These are phyloP conservation scores for Cucurbita moschata DNA, from an alignment of 306 rosid genomes.

Conservation along the genomic window DNA sequence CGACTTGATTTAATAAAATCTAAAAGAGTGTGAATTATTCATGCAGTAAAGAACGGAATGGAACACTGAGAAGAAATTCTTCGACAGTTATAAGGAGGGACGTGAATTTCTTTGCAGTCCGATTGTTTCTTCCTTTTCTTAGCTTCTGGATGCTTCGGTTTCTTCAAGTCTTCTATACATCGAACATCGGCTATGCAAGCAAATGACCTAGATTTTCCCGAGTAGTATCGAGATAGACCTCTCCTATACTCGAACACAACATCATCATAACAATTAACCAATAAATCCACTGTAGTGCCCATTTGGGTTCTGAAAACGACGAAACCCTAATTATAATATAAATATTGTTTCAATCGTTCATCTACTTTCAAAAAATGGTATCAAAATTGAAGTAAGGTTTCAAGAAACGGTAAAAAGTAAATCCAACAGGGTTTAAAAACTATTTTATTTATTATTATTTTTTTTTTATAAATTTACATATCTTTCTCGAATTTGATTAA, in stretches of 20 bases:
- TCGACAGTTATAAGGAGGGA: constrained; percentile 33
- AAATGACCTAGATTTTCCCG: constrained; percentile 81
- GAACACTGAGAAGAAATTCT: constrained; percentile 37
- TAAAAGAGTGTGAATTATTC: not conserved
- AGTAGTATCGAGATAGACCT: constrained; percentile 63
- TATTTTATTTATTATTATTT: too few species aligned
- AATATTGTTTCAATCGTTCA: too few species aligned
- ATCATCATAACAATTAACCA: not conserved
- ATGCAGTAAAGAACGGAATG: constrained; percentile 35
- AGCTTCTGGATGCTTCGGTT: constrained; percentile 36
- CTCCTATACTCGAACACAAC: constrained; percentile 17
- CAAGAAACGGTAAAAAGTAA: too few species aligned
- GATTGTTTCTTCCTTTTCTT: constrained; percentile 58
- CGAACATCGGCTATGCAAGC: constrained; percentile 56
- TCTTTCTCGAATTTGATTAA: too few species aligned
- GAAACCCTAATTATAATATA: too few species aligned
- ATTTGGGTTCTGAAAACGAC: too few species aligned
- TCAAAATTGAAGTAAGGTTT: too few species aligned
- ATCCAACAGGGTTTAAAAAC: too few species aligned
- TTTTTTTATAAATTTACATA: too few species aligned
- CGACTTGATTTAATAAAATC: not conserved
- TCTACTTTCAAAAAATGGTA: too few species aligned
- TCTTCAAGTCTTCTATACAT: constrained; percentile 57
- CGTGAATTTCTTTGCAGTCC: constrained; percentile 17
- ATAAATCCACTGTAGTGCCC: not conserved